These are phyloP conservation scores for Monosporozyma solicola DNA, from an alignment of 805 yeast genomes.

Conservation along the genomic window DNA sequence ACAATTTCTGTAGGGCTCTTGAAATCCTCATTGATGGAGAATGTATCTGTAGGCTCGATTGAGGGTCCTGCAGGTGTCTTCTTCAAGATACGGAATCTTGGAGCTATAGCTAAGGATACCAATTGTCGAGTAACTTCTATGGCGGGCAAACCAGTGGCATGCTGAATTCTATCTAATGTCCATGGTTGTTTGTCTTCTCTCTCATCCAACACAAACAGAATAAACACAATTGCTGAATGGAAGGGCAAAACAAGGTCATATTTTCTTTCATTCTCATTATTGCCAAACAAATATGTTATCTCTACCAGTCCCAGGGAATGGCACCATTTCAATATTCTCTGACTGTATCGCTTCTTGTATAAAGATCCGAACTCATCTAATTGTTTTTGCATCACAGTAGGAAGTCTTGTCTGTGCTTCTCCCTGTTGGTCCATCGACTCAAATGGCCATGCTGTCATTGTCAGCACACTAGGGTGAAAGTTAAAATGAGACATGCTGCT, in stretches of 20 bases:
- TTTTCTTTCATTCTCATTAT: neutral
- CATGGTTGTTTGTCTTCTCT: conserved; percentile 31
- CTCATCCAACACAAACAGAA: conserved; percentile 52
- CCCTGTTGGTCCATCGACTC: conserved; percentile 28
- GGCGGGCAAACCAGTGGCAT: conserved; percentile 62
- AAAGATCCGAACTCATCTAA: conserved; percentile 38
- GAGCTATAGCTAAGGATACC: conserved; percentile 77
- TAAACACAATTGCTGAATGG: conserved; percentile 66
- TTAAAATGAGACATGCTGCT: neutral
- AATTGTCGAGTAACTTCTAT: conserved; percentile 67
- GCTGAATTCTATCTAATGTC: conserved; percentile 52
- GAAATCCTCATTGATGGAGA: conserved; percentile 59
- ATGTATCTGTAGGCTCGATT: conserved; percentile 53
- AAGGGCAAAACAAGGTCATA: conserved; percentile 79
- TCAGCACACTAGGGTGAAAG: conserved; percentile 40
- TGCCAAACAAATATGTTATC: conserved; percentile 36
- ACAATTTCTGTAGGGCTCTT: conserved; percentile 59
- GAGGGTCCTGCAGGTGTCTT: conserved; percentile 72
- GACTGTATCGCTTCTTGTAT: conserved; percentile 44
- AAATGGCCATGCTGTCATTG: conserved; percentile 63
- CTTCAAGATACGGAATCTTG: conserved; percentile 62
- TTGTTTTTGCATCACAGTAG: conserved; percentile 35
- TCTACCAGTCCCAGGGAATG: conserved; percentile 80
- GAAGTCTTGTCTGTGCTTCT: conserved; percentile 35
- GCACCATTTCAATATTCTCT: conserved; percentile 66